Base-by-base conservation (phyloP, 306 rosid species). In the Elaeagnus macrophylla region DNA sequence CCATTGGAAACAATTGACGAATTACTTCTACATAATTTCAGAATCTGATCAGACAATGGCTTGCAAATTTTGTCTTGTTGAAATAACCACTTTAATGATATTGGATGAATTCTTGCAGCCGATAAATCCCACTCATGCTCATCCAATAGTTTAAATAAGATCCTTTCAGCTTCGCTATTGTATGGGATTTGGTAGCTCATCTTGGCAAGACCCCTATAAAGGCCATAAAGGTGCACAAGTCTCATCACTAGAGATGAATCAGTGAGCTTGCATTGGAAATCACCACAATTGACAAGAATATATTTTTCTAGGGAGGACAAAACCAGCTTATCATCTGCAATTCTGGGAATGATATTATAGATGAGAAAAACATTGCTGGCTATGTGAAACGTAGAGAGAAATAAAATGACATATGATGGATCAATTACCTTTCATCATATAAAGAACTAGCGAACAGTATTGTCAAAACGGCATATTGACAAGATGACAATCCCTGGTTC, bases 301-400 rank as follows among this genome's bases (percentile, higher is more conserved):
- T 86, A 84, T 62, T 82, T 88, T 60, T 91, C 97, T 46, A 91
- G 76, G 61, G 93, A 91, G 57, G 86, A 79, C 65, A 86, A 77
- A 66, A 84, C 84, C 75, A 84, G 60, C 71, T 84, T 86, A 66
- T 84, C 97, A 75, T 91, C 97, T 36, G 89, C 95, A 68, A 91
- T 75, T 49, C 96, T 86, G 86, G 76, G 61, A 59, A 73, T 46
- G 63, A 67, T 48, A 61, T 54, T 56, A 54, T 54, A 66, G 49
- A 49, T 32, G 73, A 76, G 57, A 78, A 68, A 42, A 51, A 39
- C 66, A 46, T 53, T 45, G 17, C n/a, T 44, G 38, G 36, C 38
- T 46, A 44, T 32, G 67, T 53, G 10, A 58, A 56, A 41, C 37
- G 41, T 42, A 60, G 18, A 46, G 40, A 14, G 3, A 36, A 17